Conservation (phyloP, 1,284 basidiomycete species). For the Malassezia restricta region DNA sequence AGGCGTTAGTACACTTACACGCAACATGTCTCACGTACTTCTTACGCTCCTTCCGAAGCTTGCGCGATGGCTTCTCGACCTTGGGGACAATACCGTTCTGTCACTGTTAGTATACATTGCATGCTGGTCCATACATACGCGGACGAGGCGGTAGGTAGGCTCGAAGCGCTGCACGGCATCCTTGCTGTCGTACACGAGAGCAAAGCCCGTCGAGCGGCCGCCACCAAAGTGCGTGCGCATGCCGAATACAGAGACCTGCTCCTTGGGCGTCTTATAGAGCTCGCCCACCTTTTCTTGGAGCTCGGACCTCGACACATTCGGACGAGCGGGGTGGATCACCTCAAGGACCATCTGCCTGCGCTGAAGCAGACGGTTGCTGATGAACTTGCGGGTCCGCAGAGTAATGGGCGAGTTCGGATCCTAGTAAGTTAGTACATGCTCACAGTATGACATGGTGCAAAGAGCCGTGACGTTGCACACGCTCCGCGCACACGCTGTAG, state of each 20-base stretch:
- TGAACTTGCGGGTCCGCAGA: slow-evolving; percentile 96
- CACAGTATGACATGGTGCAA: not conserved
- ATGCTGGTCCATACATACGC: slow-evolving; percentile 55
- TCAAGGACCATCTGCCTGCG: slow-evolving; percentile 69
- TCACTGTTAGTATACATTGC: slow-evolving; percentile 7
- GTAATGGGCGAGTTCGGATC: slow-evolving; percentile 84
- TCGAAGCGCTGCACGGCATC: slow-evolving; percentile 73
- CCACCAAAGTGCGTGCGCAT: slow-evolving; percentile 89
- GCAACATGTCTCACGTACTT: slow-evolving; percentile 49
- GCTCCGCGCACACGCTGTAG: not conserved
- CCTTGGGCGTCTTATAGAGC: slow-evolving; percentile 56
- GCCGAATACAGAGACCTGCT: slow-evolving; percentile 56
- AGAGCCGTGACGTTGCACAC: not conserved
- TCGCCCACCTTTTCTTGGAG: slow-evolving; percentile 81
- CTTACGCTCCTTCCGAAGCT: slow-evolving; percentile 99
- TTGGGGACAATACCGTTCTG: slow-evolving; percentile 73
- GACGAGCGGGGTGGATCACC: slow-evolving; percentile 84
- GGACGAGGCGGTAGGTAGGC: slow-evolving; percentile 85
- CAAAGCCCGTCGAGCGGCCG: slow-evolving; percentile 88
- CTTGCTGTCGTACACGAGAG: slow-evolving; percentile 94
- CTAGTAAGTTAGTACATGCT: slow-evolving; percentile 19
- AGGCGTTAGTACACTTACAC: slow-evolving; percentile 1
- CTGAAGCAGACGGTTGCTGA: slow-evolving; percentile 94
- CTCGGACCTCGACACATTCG: slow-evolving; percentile 88
- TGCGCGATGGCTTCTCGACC: slow-evolving; percentile 83